Base-by-base conservation (phyloP, 2,329 filamentous ascomycete genomes). In the Cladosporium sp. region DNA sequence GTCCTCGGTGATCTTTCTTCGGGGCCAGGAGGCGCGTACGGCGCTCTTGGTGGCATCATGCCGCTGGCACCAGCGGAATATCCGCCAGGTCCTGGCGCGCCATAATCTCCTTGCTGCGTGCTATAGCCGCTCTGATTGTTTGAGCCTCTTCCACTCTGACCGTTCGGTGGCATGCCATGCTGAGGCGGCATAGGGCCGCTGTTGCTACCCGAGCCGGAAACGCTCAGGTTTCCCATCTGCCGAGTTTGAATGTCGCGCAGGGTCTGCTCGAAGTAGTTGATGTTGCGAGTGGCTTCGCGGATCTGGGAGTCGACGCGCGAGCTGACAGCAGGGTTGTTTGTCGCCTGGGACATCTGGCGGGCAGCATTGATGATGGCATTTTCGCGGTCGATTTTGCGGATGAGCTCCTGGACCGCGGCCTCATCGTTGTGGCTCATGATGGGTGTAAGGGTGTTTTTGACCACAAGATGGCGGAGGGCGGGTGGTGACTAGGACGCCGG, bases 351-450 rank as follows among this genome's bases (percentile, higher is more conserved):
- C 92, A 99, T 96, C 68, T 89, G 85, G 77, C 90, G 94, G 66
- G 93, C 93, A 69, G 91, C 93, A 75, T 89, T 89, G 80, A 99
- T 94, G 71, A 97, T 86, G 69, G 88, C 89, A 81, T 92, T 93
- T 78, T 99, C 94, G 74, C 93, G 87, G 81, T 97, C 91, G 76
- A 99, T 97, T 88, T 99, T 97, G 80, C 87, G 89, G 78, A 89
- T 86, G 78, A 99, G 91, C 75, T 91, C 89, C 76, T 85, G 85
- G 76, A 86, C 81, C 64, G 84, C 80, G 66, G 84, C 80, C 70
- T 86, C 82, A 72, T 83, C 78, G 71, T 78, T 79, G 61, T 78
- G 79, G 56, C 57, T 61, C 78, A 85, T 85, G 71, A 65, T 78
- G 74, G 73, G 71, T 67, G 68, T 61, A n/a, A 35, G 15, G 13